phyloP scores from a whole-genome alignment of 2,329 filamentous ascomycete genomes.

The Fusarium sp. region DNA sequence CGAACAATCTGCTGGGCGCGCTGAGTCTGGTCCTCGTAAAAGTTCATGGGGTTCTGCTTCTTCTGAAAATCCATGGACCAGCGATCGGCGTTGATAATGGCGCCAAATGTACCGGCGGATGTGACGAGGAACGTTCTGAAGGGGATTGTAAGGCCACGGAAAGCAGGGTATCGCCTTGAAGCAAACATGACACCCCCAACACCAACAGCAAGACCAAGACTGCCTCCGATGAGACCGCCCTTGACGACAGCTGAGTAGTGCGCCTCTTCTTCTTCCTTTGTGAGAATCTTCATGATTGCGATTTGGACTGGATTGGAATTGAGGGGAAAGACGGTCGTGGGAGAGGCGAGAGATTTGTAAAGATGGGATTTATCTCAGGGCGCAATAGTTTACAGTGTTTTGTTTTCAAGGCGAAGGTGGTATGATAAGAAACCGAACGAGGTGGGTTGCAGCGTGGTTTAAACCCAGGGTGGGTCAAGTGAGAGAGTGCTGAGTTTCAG shows the following conservation, averaged over 20 bases:
- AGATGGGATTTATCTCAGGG: conserved; percentile 1
- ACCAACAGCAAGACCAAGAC: conserved; percentile 75
- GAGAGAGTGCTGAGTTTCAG: not conserved
- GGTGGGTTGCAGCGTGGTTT: conserved; percentile 37
- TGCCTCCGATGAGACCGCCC: conserved; percentile 81
- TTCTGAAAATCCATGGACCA: conserved; percentile 73
- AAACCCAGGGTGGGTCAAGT: conserved; percentile 38
- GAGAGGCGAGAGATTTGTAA: conserved; percentile 7
- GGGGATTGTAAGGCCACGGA: conserved; percentile 85
- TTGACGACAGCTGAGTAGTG: conserved; percentile 86
- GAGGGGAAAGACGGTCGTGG: not conserved
- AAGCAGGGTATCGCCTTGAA: conserved; percentile 77
- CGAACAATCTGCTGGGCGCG: conserved; percentile 66
- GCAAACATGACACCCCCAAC: conserved; percentile 75
- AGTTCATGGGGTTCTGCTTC: conserved; percentile 72
- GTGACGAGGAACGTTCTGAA: conserved; percentile 92
- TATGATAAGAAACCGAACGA: conserved; percentile 34
- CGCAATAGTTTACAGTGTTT: conserved; percentile 7
- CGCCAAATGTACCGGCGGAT: conserved; percentile 82
- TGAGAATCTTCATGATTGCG: conserved; percentile 89
- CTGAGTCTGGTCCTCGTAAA: conserved; percentile 73
- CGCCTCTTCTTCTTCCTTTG: conserved; percentile 88
- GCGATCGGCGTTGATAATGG: conserved; percentile 90
- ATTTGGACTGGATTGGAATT: conserved; percentile 28
- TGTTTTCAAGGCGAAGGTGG: conserved; percentile 29